These are phyloP conservation scores for Choiromyces venosus DNA, from an alignment of 495 filamentous ascomycete species.

Conservation along the genomic window DNA sequence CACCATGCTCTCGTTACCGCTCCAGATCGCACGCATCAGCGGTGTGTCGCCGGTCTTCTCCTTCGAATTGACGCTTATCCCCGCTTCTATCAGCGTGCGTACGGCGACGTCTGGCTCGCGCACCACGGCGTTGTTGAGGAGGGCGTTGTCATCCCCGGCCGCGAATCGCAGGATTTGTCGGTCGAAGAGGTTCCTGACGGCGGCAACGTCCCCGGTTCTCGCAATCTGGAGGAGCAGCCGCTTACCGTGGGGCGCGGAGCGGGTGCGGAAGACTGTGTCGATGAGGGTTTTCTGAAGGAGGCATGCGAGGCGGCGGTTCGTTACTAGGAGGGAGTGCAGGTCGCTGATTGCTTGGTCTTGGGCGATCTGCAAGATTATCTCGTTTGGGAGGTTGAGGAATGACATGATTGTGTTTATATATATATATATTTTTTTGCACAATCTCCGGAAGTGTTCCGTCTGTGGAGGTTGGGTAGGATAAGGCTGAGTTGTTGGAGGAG, in stretches of 20 bases:
- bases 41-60: background rate
- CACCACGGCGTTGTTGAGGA: background rate
- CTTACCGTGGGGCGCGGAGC: background rate
- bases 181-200: background rate
- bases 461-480: background rate
- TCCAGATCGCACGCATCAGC: constrained; percentile 1
- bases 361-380: constrained; percentile 1
- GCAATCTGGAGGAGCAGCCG: background rate
- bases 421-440: background rate
- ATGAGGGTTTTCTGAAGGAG: constrained; percentile 2
- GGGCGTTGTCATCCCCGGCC: background rate
- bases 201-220: background rate
- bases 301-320: constrained; percentile 2
- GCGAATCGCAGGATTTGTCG: background rate
- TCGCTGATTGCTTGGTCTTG: background rate
- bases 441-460: background rate
- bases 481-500: background rate
- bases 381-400: constrained; percentile 7
- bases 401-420: constrained; percentile 1
- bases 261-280: background rate
- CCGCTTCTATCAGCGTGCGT: background rate
- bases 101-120: background rate
- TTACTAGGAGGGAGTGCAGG: background rate
- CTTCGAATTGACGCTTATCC: background rate
- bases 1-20: background rate